Percentiles rank a stretch among this genome's conserved stretches.
Evolutionary conservation across 768 basidiomycete species (phyloP).

Genomic region (Leccinum aurantiacum): DNA sequence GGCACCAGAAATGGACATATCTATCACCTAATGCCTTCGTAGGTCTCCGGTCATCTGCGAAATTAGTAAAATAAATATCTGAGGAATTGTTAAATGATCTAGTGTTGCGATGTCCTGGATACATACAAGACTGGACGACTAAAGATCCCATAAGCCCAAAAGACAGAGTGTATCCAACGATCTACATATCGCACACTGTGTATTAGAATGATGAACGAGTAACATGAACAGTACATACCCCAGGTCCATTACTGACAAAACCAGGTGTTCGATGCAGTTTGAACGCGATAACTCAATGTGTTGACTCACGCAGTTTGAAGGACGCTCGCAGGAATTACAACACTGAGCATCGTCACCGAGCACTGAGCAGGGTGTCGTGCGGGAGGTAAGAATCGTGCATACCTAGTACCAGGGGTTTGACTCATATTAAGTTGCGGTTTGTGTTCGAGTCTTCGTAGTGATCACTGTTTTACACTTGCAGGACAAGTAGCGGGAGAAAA

Average conservation of each 20-base stretch:
- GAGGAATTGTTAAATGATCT: not conserved
- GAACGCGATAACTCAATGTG: not conserved
- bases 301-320: not conserved
- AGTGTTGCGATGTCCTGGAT: too few species aligned
- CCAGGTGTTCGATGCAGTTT: not conserved
- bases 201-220: not conserved
- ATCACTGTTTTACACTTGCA: too few species aligned
- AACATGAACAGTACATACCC: not conserved
- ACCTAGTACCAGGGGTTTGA: too few species aligned
- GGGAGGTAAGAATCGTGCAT: too few species aligned
- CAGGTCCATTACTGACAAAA: not conserved
- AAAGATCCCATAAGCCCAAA: slow-evolving; percentile 15
- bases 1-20: too few species aligned
- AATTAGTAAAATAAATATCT: not conserved
- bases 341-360: too few species aligned
- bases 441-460: too few species aligned
- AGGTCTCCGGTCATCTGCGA: not conserved
- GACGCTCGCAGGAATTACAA: too few species aligned
- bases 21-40: not conserved
- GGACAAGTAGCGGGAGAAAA: too few species aligned
- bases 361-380: too few species aligned
- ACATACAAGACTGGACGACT: not conserved
- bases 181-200: slow-evolving; percentile 1
- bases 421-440: too few species aligned
- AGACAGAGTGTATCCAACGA: slow-evolving; percentile 17